A percentile compares a stretch with the other conserved stretches of the same genome.
Conservation (phyloP, 805 yeast species). For the Clavispora vitiphila region DNA sequence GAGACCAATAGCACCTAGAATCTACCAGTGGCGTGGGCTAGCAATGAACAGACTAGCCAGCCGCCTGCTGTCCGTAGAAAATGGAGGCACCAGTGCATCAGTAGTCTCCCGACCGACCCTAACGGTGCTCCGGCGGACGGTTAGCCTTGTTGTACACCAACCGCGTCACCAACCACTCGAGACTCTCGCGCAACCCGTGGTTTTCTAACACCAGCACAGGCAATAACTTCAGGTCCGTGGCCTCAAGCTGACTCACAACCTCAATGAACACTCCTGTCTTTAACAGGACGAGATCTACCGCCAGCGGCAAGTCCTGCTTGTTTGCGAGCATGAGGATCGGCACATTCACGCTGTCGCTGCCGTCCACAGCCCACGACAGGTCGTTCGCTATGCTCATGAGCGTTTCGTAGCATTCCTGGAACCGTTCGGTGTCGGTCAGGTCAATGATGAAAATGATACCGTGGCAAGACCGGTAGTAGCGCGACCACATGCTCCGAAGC, state of each 20-base stretch:
- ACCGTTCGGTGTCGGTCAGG: slow-evolving; percentile 76
- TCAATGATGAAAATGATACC: slow-evolving; percentile 92
- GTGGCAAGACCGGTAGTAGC: slow-evolving; percentile 81
- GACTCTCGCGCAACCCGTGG: slow-evolving; percentile 80
- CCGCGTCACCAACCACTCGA: slow-evolving; percentile 81
- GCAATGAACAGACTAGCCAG: too few relatives aligned
- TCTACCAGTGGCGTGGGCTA: too few relatives aligned
- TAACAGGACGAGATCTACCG: slow-evolving; percentile 47
- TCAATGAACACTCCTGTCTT: slow-evolving; percentile 78
- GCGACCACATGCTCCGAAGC: slow-evolving; percentile 81
- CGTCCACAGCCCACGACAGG: slow-evolving; percentile 33
- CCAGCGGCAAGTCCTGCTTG: slow-evolving; percentile 71
- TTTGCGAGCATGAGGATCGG: slow-evolving; percentile 94
- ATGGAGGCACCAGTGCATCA: too few relatives aligned
- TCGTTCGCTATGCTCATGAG: slow-evolving; percentile 44
- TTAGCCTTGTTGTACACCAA: slow-evolving; percentile 60
- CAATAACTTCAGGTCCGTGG: slow-evolving; percentile 83
- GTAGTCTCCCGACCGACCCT: too few relatives aligned
- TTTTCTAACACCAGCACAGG: slow-evolving; percentile 85
- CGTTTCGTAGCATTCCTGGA: slow-evolving; percentile 75
- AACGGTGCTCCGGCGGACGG: slow-evolving; percentile 50
- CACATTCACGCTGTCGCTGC: slow-evolving; percentile 45
- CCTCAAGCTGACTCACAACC: slow-evolving; percentile 78
- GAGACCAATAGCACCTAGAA: too few relatives aligned
- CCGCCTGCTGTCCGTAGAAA: too few relatives aligned